Conservation (phyloP, 331 rosid species). For the Rhamnella rubrinervis region DNA sequence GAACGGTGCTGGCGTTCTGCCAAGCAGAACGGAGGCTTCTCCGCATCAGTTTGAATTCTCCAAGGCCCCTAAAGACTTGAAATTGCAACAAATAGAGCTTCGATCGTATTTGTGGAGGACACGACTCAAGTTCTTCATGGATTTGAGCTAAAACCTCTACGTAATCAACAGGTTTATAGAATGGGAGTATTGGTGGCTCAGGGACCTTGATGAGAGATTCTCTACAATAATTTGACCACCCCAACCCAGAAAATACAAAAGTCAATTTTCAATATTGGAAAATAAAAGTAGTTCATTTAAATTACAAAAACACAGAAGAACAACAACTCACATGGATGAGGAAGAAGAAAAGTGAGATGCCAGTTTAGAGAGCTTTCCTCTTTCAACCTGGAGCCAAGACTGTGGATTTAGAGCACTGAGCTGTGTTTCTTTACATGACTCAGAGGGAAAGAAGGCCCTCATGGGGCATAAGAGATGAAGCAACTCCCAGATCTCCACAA, state of each 20-base stretch:
- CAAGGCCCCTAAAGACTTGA: slow-evolving; percentile 90
- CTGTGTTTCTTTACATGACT: slow-evolving; percentile 68
- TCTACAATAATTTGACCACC: slow-evolving; percentile 41
- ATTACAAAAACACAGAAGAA: slow-evolving; percentile 8
- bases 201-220: slow-evolving; percentile 90
- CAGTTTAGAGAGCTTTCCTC: slow-evolving; percentile 75
- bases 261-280: slow-evolving; percentile 1
- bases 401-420: slow-evolving; percentile 74
- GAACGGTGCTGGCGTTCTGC: slow-evolving; percentile 68
- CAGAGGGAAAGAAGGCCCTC: slow-evolving; percentile 90
- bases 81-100: slow-evolving; percentile 69
- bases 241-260: slow-evolving; percentile 13
- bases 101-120: slow-evolving; percentile 66
- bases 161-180: slow-evolving; percentile 77
- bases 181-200: slow-evolving; percentile 73
- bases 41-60: slow-evolving; percentile 79
- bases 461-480: slow-evolving; percentile 67
- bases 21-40: slow-evolving; percentile 86
- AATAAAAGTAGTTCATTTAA: background rate
- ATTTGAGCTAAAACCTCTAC: slow-evolving; percentile 88
- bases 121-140: slow-evolving; percentile 91
- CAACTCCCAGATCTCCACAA: slow-evolving; percentile 81
- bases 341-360: slow-evolving; percentile 48
- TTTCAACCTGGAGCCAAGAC: slow-evolving; percentile 90
- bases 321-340: slow-evolving; percentile 62